Base-by-base conservation (phyloP, 2,329 filamentous ascomycete genomes). In the Penicillium sp. region DNA sequence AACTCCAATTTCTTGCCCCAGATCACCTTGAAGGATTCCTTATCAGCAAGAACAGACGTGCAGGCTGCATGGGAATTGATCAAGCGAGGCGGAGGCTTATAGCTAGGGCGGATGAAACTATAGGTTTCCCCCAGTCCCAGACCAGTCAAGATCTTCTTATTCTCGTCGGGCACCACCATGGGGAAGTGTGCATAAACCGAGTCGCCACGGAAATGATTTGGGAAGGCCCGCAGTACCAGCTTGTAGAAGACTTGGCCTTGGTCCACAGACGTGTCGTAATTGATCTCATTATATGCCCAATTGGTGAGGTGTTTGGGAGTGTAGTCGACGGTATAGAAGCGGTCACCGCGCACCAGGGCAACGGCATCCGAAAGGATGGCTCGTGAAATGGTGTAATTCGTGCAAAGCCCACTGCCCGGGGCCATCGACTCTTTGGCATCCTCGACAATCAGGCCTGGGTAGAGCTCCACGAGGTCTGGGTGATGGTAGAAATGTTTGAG, bases 221-320 rank as follows among this genome's bases (percentile, higher is more conserved):
- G 88, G 72, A 94, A 88, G 0, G 86, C 85, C 4, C 84, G 78
- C 23, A 87, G 72, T 60, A 89, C 84, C 23, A 94, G 75, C 71
- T 93, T 94, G 73, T 90, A 89, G 65, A 91, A 86, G 10, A 89
- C 80, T 52, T 84, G 88, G 32, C 88, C 87, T 58, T 93, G 83
- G 64, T 93, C 86, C 50, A 91, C 67, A 42, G 77, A 79, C 15
- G 82, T 67, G 52, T 94, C 86, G 41, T 83, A 87, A 14, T 85
- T 75, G 3, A 78, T 84, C 59, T 88, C 84, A 38, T 80, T 79
- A 68, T 79, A 91, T 14, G 87, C 87, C 87, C 87, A 94, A 65
- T 87, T 89, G 1, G 87, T 94, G 32, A 94, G 67, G 52, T 81
- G 79, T 7, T 80, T 77, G 0, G 87, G 79, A 51, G 83, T 80